Evolutionary conservation across 2,329 filamentous ascomycete genomes (phyloP).

Genomic region (Cladosporium cucumerinum): DNA sequence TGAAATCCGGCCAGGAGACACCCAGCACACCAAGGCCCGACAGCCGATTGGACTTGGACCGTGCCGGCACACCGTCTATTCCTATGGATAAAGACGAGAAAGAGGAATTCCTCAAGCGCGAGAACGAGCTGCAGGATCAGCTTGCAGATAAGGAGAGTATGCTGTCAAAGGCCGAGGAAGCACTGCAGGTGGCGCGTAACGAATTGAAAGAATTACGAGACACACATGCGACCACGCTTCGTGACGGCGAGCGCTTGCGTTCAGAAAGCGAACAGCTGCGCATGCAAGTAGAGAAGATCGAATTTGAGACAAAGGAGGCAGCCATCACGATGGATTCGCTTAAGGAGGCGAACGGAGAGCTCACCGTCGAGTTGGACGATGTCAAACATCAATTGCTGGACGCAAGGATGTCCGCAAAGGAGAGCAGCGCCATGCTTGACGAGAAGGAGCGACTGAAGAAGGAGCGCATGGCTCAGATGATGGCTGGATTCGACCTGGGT

Average conservation of each 20-base stretch:
- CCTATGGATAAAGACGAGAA: slow-evolving; percentile 93
- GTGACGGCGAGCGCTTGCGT: slow-evolving; percentile 84
- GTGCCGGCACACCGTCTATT: slow-evolving; percentile 81
- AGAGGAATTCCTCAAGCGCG: slow-evolving; percentile 89
- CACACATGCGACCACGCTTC: slow-evolving; percentile 74
- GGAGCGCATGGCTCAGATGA: slow-evolving; percentile 99
- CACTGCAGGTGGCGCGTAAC: slow-evolving; percentile 76
- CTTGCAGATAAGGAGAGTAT: slow-evolving; percentile 87
- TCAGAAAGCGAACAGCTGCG: slow-evolving; percentile 87
- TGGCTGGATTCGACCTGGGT: slow-evolving; percentile 95
- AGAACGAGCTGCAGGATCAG: slow-evolving; percentile 97
- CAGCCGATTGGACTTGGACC: slow-evolving; percentile 66
- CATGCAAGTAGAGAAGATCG: slow-evolving; percentile 94
- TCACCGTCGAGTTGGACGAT: slow-evolving; percentile 88
- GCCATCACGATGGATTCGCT: slow-evolving; percentile 96
- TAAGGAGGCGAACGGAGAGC: slow-evolving; percentile 91
- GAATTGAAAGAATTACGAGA: slow-evolving; percentile 84
- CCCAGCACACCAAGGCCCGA: slow-evolving; percentile 56
- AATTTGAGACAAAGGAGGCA: slow-evolving; percentile 94
- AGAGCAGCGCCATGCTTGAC: slow-evolving; percentile 82
- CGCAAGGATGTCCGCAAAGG: slow-evolving; percentile 93
- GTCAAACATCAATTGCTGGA: slow-evolving; percentile 94
- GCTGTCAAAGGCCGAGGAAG: slow-evolving; percentile 74
- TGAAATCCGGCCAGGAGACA: slow-evolving; percentile 46
- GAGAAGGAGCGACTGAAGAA: slow-evolving; percentile 99